Base-by-base conservation (phyloP, 495 filamentous ascomycete species). In the Penicillium egyptiacum region DNA sequence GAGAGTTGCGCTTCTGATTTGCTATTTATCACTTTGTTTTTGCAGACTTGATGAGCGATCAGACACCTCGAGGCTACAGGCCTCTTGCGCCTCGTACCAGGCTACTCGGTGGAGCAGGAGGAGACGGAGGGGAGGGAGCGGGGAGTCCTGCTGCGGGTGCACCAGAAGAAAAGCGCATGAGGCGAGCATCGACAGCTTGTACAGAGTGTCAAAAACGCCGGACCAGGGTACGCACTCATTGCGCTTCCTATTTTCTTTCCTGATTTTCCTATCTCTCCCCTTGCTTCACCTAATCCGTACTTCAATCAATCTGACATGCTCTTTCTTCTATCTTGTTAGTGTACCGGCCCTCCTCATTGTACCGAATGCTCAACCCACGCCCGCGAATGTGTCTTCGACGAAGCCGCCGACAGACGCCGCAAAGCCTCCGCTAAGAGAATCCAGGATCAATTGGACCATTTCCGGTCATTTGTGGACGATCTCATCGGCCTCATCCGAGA, bases 181-280 rank as follows among this genome's bases (percentile, higher is more conserved):
- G 71, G 51, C 64, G 75, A 53, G 74, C 71, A 9, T 77, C 74
- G 11, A 71, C 70, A 12, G 75, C 75, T 22, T 78, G 75, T 57
- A 60, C 54, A 28, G 73, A 78, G 56, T 78, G 75, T 59, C 71
- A 78, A 59, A 67, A 59, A 47, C 64, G 71, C 41, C 70, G 75
- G 26, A 77, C 73, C 41, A 76, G 72, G 72, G 75, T 78, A 72
- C 16, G 58, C 19, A 62, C 28, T n/a, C 45, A 51, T 52, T 33
- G 10, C 28, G 37, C 45, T 35, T 42, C 41, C 56, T 12, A 35
- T 12, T 26, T 17, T n/a, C n/a, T n/a, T 26, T 26, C 25, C 23
- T 23, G 4, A 2, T 26, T 26, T 26, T 3, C 12, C 31, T 8
- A 16, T 33, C 50, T 37, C 19, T 50, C 23, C 26, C 46, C 43